Base-by-base conservation (phyloP, 2,329 filamentous ascomycete genomes). In the Bisporella sp. region DNA sequence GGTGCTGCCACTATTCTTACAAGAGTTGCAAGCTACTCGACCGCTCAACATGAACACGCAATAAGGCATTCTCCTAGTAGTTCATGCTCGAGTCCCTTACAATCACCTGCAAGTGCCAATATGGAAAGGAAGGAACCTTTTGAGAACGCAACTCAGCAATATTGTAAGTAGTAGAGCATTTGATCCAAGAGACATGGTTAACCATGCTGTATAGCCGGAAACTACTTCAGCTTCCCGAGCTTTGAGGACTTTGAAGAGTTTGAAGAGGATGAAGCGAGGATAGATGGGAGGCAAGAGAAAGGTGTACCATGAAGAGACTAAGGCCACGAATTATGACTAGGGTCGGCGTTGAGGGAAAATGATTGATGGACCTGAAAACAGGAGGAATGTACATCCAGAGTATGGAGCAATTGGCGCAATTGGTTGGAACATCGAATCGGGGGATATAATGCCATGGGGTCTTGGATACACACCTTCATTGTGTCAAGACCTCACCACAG, bases 161-260 rank as follows among this genome's bases (percentile, higher is more conserved):
- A 59, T 63, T 13, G 21, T 21, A 21, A 21, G 21, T 21, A 21
- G 21, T 3, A 21, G 21, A 21, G 21, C 21, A 21, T 21, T 3
- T 3, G 21, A 21, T 2, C 21, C 21, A 21, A 21, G 21, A 32
- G 31, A 29, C 45, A 21, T 11, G 49, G 31, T 28, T 40, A 42
- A 49, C 54, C 43, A 62, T 50, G 41, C 11, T 29, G 21, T 40
- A 39, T 50, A 61, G 57, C 69, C 60, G 76, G 72, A 50, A 77
- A 79, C 54, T 88, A 88, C 67, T 82, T 85, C 62, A 87, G 84
- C 71, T 88, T 88, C 64, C 84, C 84, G 12, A 84, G 78, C 65
- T 87, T 87, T 66, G 84, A 88, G 61, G 76, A 81, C 53, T 87
- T 75, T 57, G 70, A 82, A 73, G 77, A 78, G 41, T 71, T 70